These are phyloP conservation scores for Botrytis fabae DNA, from an alignment of 2,329 filamentous ascomycete species.

Conservation along the genomic window DNA sequence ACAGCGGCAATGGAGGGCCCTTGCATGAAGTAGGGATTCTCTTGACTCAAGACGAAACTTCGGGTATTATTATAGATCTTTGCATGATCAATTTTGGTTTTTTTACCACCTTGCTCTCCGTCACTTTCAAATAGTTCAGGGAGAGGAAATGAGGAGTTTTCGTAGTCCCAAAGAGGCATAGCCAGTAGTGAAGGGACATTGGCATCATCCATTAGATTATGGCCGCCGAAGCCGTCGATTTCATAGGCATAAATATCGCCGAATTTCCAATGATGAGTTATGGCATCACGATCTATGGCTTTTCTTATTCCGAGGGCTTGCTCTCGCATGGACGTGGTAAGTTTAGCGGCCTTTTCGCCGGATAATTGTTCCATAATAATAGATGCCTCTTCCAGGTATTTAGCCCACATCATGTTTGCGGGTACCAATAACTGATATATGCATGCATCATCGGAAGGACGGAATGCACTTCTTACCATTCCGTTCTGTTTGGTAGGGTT, in stretches of 20 bases:
- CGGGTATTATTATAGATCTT: conserved; percentile 75
- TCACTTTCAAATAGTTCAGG: conserved; percentile 29
- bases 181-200: conserved; percentile 68
- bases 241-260: conserved; percentile 77
- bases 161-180: conserved; percentile 62
- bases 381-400: conserved; percentile 56
- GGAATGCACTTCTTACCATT: conserved; percentile 82
- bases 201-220: conserved; percentile 70
- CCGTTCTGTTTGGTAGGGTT: conserved; percentile 77
- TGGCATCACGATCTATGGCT: conserved; percentile 69
- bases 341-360: conserved; percentile 46
- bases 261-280: conserved; percentile 62
- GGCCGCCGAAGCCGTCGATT: conserved; percentile 63
- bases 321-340: conserved; percentile 56
- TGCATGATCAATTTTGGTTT: conserved; percentile 48
- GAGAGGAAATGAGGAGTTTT: conserved; percentile 31
- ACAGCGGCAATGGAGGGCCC: conserved; percentile 60
- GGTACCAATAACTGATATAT: conserved; percentile 85
- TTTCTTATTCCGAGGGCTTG: conserved; percentile 64
- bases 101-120: background rate
- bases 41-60: conserved; percentile 71
- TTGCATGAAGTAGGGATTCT: conserved; percentile 74
- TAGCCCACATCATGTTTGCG: conserved; percentile 80
- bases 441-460: conserved; percentile 82
- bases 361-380: conserved; percentile 53